Base-by-base conservation (phyloP, 306 rosid species). In the Lathyrus sativus region DNA sequence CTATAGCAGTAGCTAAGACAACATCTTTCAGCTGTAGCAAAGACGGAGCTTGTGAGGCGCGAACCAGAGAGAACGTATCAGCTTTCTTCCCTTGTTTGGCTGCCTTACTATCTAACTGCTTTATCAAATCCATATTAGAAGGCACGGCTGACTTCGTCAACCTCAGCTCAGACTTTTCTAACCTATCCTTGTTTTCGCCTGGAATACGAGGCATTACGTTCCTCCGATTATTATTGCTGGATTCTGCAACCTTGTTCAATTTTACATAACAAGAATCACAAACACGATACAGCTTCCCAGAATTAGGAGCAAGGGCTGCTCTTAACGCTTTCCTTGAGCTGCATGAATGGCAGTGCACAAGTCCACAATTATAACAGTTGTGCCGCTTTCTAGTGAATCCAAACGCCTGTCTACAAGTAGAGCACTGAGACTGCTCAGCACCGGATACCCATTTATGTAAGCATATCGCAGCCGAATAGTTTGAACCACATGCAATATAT, bases 341-440 rank as follows among this genome's bases (percentile, higher is more conserved):
- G 73, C 98, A 93, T 19, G 98, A 84, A 81, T 93, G 98, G 82
- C 98, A 93, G 74, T 93, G 98, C 69, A 93, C 98, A 48, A 93
- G 97, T 74, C 98, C 98, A 84, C 98, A 93, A 73, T 93, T 93
- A 82, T 93, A 93, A 78, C 98, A 93, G 81, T 93, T 93, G 71
- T 93, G 98, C 78, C 98, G 85, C 87, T 93, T 93, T 65, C 95
- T 84, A 54, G 97, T 90, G 81, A 93, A 93, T 44, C 97, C 97
- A 83, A 93, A 93, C 48, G 97, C 97, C 85, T 88, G 98, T 81
- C 97, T 88, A 68, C 98, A 93, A 72, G 96, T 80, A 86, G 98
- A 88, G 83, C 98, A 93, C 79, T 93, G 98, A 43, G 97, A 88
- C 81, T 93, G 98, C 88, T 93, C 98, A 11, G 98, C 85, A 59